These are phyloP conservation scores for Cylindrotheca fusiformis DNA, from an alignment of 108 stramenopile genomes.

Conservation along the genomic window DNA sequence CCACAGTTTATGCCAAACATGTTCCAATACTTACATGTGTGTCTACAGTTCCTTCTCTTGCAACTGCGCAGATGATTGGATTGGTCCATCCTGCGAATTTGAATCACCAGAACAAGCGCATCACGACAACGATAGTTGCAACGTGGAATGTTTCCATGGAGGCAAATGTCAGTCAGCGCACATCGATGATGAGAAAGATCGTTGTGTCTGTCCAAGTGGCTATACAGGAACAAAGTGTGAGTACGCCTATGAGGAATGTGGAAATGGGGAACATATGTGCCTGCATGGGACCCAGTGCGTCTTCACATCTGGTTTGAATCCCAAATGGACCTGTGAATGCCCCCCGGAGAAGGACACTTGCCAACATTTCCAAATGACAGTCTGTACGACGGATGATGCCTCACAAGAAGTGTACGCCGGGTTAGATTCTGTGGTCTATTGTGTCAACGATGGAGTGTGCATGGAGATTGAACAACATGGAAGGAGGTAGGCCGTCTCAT, in stretches of 20 bases:
- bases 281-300: conserved; percentile 43
- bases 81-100: conserved; percentile 35
- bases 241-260: conserved; percentile 36
- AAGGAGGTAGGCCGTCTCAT: conserved; percentile 10
- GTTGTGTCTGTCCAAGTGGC: conserved; percentile 46
- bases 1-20: background rate
- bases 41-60: conserved; percentile 15
- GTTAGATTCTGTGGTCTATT: background rate
- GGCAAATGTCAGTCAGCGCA: conserved; percentile 26
- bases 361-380: conserved; percentile 14
- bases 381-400: conserved; percentile 3
- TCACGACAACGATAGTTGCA: conserved; percentile 13
- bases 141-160: conserved; percentile 21
- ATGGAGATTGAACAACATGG: conserved; percentile 1
- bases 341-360: conserved; percentile 8
- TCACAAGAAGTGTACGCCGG: background rate
- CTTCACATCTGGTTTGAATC: conserved; percentile 1
- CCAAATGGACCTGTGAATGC: conserved; percentile 38
- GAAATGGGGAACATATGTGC: conserved; percentile 36
- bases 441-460: conserved; percentile 23
- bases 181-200: conserved; percentile 25
- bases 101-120: conserved; percentile 2
- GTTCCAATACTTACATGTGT: background rate
- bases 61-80: conserved; percentile 29
- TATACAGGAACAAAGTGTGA: conserved; percentile 41